Evolutionary conservation across 1,139 yeast species (phyloP), one percentile per base, ranked within the genome.

Genomic region (Cylindricascospora bacillispora): DNA sequence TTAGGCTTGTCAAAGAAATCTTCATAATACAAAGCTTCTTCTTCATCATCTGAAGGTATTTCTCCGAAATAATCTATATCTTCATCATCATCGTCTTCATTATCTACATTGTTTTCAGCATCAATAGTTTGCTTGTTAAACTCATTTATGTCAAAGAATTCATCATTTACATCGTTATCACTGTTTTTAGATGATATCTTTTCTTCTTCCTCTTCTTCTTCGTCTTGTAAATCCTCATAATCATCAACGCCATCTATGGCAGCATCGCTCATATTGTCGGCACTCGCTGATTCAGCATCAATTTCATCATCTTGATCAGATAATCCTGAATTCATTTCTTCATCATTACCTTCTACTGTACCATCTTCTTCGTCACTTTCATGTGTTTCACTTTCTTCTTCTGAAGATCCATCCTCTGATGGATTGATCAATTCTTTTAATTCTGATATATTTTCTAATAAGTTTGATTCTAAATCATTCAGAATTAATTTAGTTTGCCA

Each of bases 401-500:
- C 54, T 6, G 41, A 49, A 2, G 45, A 49, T 7, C 21, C 10
- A n/a, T 40, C 21, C 12, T 25, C 28, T 11, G 49, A 4, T 45
- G 57, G 15, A 39, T 45, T 10, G 27, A 46, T 35, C 31, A 43
- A 31, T 45, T 44, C 53, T 52, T 58, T 62, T 32, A 67, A 47
- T 11, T 52, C 57, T 2, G 69, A 67, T 22, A 73, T 62, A 33
- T 59, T 59, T 6, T 60, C 65, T 42, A 75, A 45, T 31, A 80
- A 58, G 33, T 63, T 63, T 27, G 72, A 80, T 26, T 72, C 70
- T 15, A 74, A 73, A 4, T 74, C 75, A 35, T 79, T 89, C 26
- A 83, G 63, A 17, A 89, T 77, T 61, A 89, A 68, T 54, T 79
- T 82, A 3, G 83, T 76, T 54, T 89, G 97, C 32, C 93, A 93